These are phyloP conservation scores for Fusarium sororula DNA, from an alignment of 2,329 filamentous ascomycete species.

Conservation along the genomic window DNA sequence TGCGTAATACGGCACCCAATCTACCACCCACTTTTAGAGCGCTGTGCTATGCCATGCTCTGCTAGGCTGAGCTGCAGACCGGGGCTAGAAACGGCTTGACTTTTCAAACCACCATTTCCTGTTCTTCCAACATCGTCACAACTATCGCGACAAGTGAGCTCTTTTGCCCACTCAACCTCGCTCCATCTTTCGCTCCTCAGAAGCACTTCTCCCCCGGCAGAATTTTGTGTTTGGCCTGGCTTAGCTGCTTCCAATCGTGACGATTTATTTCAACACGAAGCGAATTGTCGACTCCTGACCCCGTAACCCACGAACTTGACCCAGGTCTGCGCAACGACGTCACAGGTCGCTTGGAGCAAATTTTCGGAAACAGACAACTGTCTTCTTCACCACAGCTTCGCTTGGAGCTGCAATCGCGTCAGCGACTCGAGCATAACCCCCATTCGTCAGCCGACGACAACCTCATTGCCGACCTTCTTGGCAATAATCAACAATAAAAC, in stretches of 20 bases:
- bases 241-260: conserved; percentile 4
- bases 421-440: neutral
- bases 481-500: neutral
- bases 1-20: conserved; percentile 12
- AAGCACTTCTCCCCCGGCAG: conserved; percentile 8
- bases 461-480: conserved; percentile 8
- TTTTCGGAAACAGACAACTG: conserved; percentile 4
- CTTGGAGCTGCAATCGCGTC: neutral
- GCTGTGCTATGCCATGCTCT: neutral
- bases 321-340: conserved; percentile 25
- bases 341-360: conserved; percentile 8
- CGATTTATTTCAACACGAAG: conserved; percentile 10
- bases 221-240: neutral
- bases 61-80: conserved; percentile 1
- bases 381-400: neutral
- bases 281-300: conserved; percentile 16
- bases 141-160: conserved; percentile 33
- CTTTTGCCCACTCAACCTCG: conserved; percentile 23
- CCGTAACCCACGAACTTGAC: conserved; percentile 11
- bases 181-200: neutral
- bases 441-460: conserved; percentile 8
- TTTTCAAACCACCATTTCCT: conserved; percentile 40
- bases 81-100: conserved; percentile 25
- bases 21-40: conserved; percentile 35
- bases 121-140: conserved; percentile 33